Percentiles rank a stretch among this genome's conserved stretches.
Conservation (phyloP, 768 basidiomycete species). For the Hirschioporus abietinus region DNA sequence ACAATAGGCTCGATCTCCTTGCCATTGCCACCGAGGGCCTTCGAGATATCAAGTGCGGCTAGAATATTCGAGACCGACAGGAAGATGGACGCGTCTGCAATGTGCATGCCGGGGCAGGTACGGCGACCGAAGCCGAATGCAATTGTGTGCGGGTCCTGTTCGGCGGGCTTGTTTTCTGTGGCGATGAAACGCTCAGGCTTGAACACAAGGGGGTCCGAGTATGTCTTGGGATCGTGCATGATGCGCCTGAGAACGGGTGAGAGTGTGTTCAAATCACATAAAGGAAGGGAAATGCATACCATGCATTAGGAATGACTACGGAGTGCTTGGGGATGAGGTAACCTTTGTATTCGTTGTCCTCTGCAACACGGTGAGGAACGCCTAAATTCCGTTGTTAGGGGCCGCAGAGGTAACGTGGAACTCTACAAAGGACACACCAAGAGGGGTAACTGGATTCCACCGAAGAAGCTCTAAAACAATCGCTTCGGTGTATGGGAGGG, state of each 20-base stretch:
- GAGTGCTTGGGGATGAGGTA: conserved; percentile 17
- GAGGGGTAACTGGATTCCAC: conserved; percentile 1
- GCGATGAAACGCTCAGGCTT: conserved; percentile 26
- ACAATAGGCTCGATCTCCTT: conserved; percentile 42
- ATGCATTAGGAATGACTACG: conserved; percentile 15
- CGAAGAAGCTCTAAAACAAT: conserved; percentile 4
- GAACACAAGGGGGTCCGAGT: conserved; percentile 23
- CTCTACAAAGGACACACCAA: not conserved
- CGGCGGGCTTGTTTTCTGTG: conserved; percentile 10
- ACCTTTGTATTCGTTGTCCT: conserved; percentile 16
- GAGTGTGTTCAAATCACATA: not conserved
- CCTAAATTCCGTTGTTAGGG: not conserved
- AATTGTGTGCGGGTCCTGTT: conserved; percentile 18
- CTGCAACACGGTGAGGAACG: conserved; percentile 7
- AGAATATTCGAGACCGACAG: conserved; percentile 32
- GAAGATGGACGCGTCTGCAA: conserved; percentile 35
- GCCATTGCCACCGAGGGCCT: conserved; percentile 47
- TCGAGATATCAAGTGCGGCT: conserved; percentile 29
- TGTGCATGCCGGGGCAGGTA: conserved; percentile 37
- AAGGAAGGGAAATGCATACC: conserved; percentile 10
- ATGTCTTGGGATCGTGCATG: conserved; percentile 24
- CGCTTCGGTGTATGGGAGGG: conserved; percentile 6
- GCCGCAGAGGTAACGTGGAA: not conserved
- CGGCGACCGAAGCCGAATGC: conserved; percentile 13
- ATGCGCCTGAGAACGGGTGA: conserved; percentile 22